A percentile compares a stretch with the other conserved stretches of the same genome.
Conservation (phyloP, 805 yeast genomes). For the Jamesozyma hellenica region DNA sequence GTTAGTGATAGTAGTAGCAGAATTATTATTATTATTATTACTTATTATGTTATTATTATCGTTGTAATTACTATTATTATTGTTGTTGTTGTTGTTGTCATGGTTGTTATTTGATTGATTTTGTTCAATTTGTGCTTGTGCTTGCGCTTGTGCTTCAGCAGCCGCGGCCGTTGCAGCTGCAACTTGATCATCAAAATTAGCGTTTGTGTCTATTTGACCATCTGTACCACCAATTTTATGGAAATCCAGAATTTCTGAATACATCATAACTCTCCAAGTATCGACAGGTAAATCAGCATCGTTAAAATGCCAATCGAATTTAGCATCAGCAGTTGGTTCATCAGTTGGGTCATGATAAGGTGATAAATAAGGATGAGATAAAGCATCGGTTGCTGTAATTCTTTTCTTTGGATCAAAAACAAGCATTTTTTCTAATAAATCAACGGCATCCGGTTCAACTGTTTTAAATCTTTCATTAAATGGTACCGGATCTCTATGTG, state of each 20-base stretch:
- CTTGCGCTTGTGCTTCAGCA: conserved; percentile 27
- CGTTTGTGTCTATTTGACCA: conserved; percentile 28
- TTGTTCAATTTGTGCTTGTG: conserved; percentile 14
- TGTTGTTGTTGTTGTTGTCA: conserved; percentile 1
- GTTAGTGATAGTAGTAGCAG: neutral
- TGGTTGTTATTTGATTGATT: neutral
- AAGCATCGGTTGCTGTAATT: conserved; percentile 83
- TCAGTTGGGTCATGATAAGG: conserved; percentile 97
- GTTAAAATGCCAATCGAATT: conserved; percentile 96
- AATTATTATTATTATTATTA: conserved; percentile 2
- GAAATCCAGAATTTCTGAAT: conserved; percentile 90
- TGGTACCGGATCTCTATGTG: conserved; percentile 87
- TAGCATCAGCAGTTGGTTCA: conserved; percentile 87
- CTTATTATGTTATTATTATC: neutral
- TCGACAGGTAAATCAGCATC: conserved; percentile 97
- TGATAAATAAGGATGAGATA: conserved; percentile 81
- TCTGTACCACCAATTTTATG: conserved; percentile 66
- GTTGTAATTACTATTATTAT: neutral
- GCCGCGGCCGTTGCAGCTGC: conserved; percentile 32
- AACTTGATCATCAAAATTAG: conserved; percentile 30
- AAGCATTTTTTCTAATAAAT: conserved; percentile 77
- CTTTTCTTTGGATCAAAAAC: conserved; percentile 93
- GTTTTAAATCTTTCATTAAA: conserved; percentile 69
- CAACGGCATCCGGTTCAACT: conserved; percentile 80
- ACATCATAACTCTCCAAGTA: conserved; percentile 99